Conservation (phyloP, 257 asterid species). For the Lycium barbarum region DNA sequence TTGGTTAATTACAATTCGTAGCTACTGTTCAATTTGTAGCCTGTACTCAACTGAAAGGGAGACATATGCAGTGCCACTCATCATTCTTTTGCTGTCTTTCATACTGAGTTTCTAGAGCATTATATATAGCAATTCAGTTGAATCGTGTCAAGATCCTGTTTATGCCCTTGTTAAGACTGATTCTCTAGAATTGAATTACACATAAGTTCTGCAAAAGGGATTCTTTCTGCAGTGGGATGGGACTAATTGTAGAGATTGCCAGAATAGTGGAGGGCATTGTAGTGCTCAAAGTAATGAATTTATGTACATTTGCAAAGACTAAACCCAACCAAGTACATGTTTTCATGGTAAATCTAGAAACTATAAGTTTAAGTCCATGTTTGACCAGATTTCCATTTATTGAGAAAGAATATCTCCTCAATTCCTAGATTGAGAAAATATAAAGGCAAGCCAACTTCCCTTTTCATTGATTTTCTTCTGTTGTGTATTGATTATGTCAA, state of each 20-base stretch:
- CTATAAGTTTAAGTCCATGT: too few relatives aligned
- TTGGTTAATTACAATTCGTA: too few relatives aligned
- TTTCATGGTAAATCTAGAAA: not conserved
- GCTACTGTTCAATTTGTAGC: too few relatives aligned
- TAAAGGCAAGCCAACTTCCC: too few relatives aligned
- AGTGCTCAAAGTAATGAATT: slow-evolving; percentile 18
- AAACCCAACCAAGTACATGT: not conserved
- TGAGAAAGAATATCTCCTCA: too few relatives aligned
- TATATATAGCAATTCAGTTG: slow-evolving; percentile 49
- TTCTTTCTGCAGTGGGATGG: slow-evolving; percentile 35
- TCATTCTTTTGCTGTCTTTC: slow-evolving; percentile 59
- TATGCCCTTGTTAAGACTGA: slow-evolving; percentile 35
- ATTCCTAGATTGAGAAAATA: too few relatives aligned
- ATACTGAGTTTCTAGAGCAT: slow-evolving; percentile 43
- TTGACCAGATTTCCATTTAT: too few relatives aligned
- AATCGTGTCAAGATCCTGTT: slow-evolving; percentile 45
- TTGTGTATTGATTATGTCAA: too few relatives aligned
- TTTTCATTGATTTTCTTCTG: too few relatives aligned
- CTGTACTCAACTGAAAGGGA: too few relatives aligned
- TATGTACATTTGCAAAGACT: not conserved
- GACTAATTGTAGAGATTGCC: slow-evolving; percentile 39
- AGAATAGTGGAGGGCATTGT: slow-evolving; percentile 38
- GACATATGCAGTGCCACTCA: too few relatives aligned
- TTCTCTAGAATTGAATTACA: slow-evolving; percentile 40
- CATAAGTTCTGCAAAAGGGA: slow-evolving; percentile 44